Percentiles rank a stretch among this genome's conserved stretches.
phyloP scores from a whole-genome alignment of 345 rosid genomes.

The Aurinia saxatilis region DNA sequence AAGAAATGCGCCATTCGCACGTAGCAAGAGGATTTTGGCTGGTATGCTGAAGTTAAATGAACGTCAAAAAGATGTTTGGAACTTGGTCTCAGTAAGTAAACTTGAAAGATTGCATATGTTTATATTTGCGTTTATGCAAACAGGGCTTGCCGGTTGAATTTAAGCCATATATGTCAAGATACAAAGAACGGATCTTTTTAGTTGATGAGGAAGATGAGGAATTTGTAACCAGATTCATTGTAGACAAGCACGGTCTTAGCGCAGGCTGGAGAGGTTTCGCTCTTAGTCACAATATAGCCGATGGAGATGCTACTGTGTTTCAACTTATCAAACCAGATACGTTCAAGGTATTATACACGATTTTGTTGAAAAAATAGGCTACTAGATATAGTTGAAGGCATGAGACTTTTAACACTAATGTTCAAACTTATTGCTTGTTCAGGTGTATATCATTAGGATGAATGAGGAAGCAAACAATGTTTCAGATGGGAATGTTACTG shows the following conservation, averaged over 20 bases:
- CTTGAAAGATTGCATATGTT: background rate
- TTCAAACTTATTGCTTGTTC: constrained; percentile 4
- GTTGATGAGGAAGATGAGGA: constrained; percentile 44
- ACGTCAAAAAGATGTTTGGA: background rate
- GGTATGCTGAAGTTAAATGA: constrained; percentile 26
- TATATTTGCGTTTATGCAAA: too few relatives aligned
- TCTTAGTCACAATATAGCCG: constrained; percentile 38
- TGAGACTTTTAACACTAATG: background rate
- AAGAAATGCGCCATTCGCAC: constrained; percentile 53
- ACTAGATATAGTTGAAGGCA: background rate
- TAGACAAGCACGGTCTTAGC: constrained; percentile 47
- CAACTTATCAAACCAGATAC: constrained; percentile 37
- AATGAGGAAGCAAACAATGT: constrained; percentile 13
- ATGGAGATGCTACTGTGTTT: constrained; percentile 57
- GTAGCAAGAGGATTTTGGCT: constrained; percentile 59
- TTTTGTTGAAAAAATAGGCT: too few relatives aligned
- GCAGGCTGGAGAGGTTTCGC: constrained; percentile 67
- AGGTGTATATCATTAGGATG: constrained; percentile 28
- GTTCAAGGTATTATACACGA: constrained; percentile 75
- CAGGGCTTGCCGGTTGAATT: constrained; percentile 56
- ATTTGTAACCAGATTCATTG: constrained; percentile 39
- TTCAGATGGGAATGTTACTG: background rate
- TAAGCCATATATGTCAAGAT: constrained; percentile 41
- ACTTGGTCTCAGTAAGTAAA: too few relatives aligned
- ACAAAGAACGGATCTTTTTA: constrained; percentile 35